Evolutionary conservation across 2,329 filamentous ascomycete species (phyloP).

Genomic region (Elsinoe perseae): DNA sequence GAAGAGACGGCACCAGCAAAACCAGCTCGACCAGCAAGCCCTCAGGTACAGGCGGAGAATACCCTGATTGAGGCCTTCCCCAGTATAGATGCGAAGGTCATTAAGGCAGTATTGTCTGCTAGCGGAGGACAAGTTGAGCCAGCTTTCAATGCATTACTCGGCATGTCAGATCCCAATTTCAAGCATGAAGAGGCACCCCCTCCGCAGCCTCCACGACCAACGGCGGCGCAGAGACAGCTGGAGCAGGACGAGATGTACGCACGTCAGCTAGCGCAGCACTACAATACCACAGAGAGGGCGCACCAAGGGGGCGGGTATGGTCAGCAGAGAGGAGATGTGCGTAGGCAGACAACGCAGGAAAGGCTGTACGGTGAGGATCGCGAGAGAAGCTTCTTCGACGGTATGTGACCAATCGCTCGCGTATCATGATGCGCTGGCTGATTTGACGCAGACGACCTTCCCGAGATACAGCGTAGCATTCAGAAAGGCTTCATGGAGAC

Average conservation of each 20-base stretch:
- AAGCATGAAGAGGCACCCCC: constrained; percentile 44
- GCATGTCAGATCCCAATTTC: constrained; percentile 49
- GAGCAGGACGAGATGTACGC: constrained; percentile 89
- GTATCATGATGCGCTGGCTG: constrained; percentile 17
- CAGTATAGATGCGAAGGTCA: constrained; percentile 65
- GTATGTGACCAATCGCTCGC: constrained; percentile 35
- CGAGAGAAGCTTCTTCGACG: constrained; percentile 86
- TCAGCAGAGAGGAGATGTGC: constrained; percentile 28
- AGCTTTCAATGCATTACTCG: constrained; percentile 88
- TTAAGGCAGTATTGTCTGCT: constrained; percentile 80
- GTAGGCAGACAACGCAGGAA: constrained; percentile 26
- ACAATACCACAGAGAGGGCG: constrained; percentile 41
- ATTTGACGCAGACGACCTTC: constrained; percentile 67
- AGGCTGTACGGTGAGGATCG: constrained; percentile 51
- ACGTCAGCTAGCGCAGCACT: constrained; percentile 86
- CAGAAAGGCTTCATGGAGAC: constrained; percentile 93
- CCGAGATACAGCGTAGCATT: constrained; percentile 85
- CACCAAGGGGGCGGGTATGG: constrained; percentile 31
- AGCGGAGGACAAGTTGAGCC: constrained; percentile 84
- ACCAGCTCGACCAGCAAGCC: constrained; percentile 73
- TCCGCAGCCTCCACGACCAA: constrained; percentile 73
- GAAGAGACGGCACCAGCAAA: constrained; percentile 54
- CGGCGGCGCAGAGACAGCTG: constrained; percentile 59
- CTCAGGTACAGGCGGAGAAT: constrained; percentile 74
- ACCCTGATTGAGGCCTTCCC: constrained; percentile 94